phyloP scores from a whole-genome alignment of 768 basidiomycete species.

The Trametes villosa region DNA sequence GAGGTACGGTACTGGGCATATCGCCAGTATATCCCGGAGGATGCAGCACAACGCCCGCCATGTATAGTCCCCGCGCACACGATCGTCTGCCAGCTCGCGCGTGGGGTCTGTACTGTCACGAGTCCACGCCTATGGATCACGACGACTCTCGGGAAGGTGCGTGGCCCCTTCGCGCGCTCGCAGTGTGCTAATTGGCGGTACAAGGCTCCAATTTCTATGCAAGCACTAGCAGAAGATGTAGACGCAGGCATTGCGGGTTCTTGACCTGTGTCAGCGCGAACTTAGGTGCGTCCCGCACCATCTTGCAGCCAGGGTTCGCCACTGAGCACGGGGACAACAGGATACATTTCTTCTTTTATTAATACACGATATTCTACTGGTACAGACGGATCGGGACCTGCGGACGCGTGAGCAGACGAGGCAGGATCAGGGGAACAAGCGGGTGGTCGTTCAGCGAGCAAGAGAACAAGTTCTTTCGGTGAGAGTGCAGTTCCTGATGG shows the following conservation, averaged over 20 bases:
- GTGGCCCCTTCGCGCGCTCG: not conserved
- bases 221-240: not conserved
- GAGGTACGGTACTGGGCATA: not conserved
- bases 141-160: not conserved
- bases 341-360: too few species aligned
- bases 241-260: not conserved
- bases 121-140: not conserved
- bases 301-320: too few species aligned
- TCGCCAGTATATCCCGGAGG: not conserved
- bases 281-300: too few species aligned
- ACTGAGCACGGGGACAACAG: too few species aligned
- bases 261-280: not conserved
- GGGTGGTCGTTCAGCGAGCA: too few species aligned
- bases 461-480: too few species aligned
- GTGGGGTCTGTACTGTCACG: not conserved
- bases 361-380: too few species aligned
- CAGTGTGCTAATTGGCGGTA: not conserved
- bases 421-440: too few species aligned
- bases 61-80: not conserved
- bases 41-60: not conserved
- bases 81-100: conserved; percentile 1
- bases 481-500: too few species aligned
- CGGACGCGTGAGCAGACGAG: too few species aligned
- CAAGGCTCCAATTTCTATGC: not conserved
- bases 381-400: too few species aligned